Evolutionary conservation across 225 moss, liverwort and hornwort genomes (phyloP).

Genomic region (Pleurozium schreberi): DNA sequence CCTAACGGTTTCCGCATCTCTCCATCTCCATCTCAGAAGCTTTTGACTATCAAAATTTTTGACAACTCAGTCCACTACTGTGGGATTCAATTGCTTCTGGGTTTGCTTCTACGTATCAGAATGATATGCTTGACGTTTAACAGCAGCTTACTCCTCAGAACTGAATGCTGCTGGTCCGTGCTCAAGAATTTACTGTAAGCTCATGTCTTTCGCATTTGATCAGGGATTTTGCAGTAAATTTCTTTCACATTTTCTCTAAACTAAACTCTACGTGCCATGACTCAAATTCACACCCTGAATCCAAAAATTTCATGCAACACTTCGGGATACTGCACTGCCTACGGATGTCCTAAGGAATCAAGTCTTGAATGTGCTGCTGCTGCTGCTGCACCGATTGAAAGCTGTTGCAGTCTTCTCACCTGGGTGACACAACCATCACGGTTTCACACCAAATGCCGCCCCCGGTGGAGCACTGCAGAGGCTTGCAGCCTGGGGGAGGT

Average conservation of each 20-base stretch:
- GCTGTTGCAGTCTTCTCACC: background rate
- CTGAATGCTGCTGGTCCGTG: background rate
- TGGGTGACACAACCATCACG: background rate
- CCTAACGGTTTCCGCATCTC: background rate
- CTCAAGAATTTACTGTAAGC: background rate
- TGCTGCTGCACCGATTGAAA: background rate
- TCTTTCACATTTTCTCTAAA: background rate
- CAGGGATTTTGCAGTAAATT: background rate
- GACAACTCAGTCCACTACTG: background rate
- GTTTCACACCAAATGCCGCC: conserved; percentile 16
- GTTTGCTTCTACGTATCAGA: background rate
- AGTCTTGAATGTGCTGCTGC: too few species aligned
- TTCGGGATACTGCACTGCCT: background rate
- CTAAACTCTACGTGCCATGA: background rate
- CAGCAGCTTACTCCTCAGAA: background rate
- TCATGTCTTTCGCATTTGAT: background rate
- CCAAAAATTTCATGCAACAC: background rate
- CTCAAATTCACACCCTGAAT: background rate
- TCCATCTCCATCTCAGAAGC: background rate
- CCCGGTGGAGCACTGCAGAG: background rate
- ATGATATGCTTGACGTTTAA: background rate
- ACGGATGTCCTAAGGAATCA: too few species aligned
- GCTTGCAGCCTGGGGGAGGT: background rate
- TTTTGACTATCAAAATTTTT: background rate
- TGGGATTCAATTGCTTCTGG: background rate